These are phyloP conservation scores for Phytophthora cryptogea DNA, from an alignment of 352 stramenopile species.

Conservation along the genomic window DNA sequence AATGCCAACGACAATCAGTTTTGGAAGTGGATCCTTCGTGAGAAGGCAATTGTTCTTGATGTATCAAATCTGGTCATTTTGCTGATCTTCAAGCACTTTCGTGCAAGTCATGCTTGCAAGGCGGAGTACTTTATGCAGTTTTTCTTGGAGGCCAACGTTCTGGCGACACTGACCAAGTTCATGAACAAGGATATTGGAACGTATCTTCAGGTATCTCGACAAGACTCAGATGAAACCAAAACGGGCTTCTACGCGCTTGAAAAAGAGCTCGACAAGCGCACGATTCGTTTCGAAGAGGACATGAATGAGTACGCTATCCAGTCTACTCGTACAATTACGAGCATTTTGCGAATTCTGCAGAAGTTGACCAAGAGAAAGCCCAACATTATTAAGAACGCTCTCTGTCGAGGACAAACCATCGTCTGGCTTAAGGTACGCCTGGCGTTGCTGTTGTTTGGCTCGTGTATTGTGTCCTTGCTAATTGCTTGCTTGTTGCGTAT, in stretches of 20 bases:
- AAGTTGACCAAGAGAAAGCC: conserved; percentile 87
- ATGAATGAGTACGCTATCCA: conserved; percentile 74
- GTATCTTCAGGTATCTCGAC: conserved; percentile 73
- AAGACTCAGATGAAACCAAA: conserved; percentile 54
- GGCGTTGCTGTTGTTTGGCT: conserved; percentile 2
- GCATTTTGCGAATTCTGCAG: conserved; percentile 76
- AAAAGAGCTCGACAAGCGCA: conserved; percentile 62
- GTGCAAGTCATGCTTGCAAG: conserved; percentile 73
- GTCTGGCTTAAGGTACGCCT: conserved; percentile 75
- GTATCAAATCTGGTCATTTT: conserved; percentile 68
- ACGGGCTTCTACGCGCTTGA: conserved; percentile 66
- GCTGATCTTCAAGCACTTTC: conserved; percentile 80
- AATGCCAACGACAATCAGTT: conserved; percentile 65
- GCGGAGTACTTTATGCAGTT: conserved; percentile 83
- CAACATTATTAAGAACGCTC: conserved; percentile 82
- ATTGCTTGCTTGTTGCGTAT: not conserved
- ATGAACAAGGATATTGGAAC: conserved; percentile 87
- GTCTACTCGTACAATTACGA: conserved; percentile 74
- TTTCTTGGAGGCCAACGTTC: conserved; percentile 75
- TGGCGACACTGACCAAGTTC: conserved; percentile 81
- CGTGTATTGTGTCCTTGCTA: conserved; percentile 1
- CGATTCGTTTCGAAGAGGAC: conserved; percentile 65
- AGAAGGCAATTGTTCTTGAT: conserved; percentile 81
- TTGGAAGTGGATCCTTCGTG: conserved; percentile 84
- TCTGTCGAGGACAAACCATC: conserved; percentile 75